Conservation (phyloP, 2,329 filamentous ascomycete genomes). For the Pseudocercospora macadamiae region DNA sequence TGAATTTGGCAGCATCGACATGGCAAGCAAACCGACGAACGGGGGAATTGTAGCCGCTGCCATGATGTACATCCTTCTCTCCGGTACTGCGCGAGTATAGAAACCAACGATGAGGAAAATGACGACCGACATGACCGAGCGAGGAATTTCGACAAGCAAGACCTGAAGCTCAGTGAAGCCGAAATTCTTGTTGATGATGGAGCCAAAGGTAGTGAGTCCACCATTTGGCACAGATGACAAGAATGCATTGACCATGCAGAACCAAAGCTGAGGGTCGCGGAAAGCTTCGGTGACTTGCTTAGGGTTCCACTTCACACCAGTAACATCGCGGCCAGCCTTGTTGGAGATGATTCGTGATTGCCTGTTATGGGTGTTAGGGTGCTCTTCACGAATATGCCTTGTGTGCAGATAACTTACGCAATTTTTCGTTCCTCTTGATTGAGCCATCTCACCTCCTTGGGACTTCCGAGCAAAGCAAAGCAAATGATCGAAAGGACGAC, state of each 20-base stretch:
- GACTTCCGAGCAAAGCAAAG: slow-evolving; percentile 33
- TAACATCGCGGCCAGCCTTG: slow-evolving; percentile 36
- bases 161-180: slow-evolving; percentile 39
- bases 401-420: slow-evolving; percentile 22
- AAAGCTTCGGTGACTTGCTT: slow-evolving; percentile 34
- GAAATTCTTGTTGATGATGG: slow-evolving; percentile 32
- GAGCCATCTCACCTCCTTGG: slow-evolving; percentile 36
- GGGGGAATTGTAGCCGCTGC: slow-evolving; percentile 35
- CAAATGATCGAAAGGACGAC: slow-evolving; percentile 33
- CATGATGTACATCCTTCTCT: slow-evolving; percentile 41
- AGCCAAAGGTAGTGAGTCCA: slow-evolving; percentile 32
- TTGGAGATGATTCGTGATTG: slow-evolving; percentile 35
- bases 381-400: neutral
- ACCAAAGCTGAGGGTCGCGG: slow-evolving; percentile 33
- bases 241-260: slow-evolving; percentile 36
- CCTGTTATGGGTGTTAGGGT: slow-evolving; percentile 6
- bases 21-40: slow-evolving; percentile 40
- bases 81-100: slow-evolving; percentile 36
- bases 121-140: slow-evolving; percentile 34
- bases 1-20: slow-evolving; percentile 41
- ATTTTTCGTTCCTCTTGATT: slow-evolving; percentile 32
- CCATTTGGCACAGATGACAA: slow-evolving; percentile 34
- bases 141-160: slow-evolving; percentile 39
- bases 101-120: slow-evolving; percentile 39
- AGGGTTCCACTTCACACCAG: slow-evolving; percentile 36